These are phyloP conservation scores for Cichorium intybus DNA, from an alignment of 140 eudicot genomes.

Conservation along the genomic window DNA sequence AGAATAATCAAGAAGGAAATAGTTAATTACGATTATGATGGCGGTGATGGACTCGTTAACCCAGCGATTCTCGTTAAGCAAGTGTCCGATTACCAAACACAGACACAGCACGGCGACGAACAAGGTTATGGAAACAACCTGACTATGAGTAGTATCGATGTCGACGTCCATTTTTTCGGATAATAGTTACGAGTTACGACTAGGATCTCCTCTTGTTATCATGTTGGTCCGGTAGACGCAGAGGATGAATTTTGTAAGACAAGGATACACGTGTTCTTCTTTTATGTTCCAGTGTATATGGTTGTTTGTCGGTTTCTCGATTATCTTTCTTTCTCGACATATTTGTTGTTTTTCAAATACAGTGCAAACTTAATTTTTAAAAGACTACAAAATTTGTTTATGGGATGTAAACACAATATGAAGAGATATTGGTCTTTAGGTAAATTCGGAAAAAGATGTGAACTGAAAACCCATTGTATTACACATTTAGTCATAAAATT, in stretches of 20 bases:
- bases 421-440: too few species aligned
- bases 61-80: slow-evolving; percentile 78
- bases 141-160: slow-evolving; percentile 21
- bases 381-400: too few species aligned
- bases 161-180: slow-evolving; percentile 9
- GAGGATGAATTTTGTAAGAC: slow-evolving; percentile 33
- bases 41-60: slow-evolving; percentile 86
- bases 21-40: slow-evolving; percentile 45
- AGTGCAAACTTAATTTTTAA: too few species aligned
- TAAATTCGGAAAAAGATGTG: too few species aligned
- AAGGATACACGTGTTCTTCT: slow-evolving; percentile 38
- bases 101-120: slow-evolving; percentile 70
- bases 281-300: neutral
- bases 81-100: slow-evolving; percentile 68
- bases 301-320: neutral
- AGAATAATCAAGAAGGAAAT: neutral
- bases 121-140: slow-evolving; percentile 63
- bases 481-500: too few species aligned
- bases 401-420: too few species aligned
- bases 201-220: neutral
- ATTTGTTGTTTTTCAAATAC: too few species aligned
- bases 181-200: neutral
- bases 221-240: neutral
- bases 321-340: too few species aligned
- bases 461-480: too few species aligned